Percentiles rank a stretch among this genome's conserved stretches.
Evolutionary conservation across 2,329 filamentous ascomycete genomes (phyloP).

Genomic region (Cytospora piceae): DNA sequence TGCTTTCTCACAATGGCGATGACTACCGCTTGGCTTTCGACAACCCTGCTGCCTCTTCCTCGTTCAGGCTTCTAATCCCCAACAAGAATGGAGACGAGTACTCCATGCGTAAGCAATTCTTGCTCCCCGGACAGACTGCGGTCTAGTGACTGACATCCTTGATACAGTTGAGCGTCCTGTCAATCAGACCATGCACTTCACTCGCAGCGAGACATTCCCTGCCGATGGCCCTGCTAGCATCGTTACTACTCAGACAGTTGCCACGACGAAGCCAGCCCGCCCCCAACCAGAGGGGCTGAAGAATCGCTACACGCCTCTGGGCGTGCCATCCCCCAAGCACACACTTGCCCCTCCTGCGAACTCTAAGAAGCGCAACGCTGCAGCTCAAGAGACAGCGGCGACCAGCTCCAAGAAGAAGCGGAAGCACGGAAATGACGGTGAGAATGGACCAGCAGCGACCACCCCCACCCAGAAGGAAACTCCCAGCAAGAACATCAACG

Average conservation of each 20-base stretch:
- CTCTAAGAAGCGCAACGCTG: slow-evolving; percentile 14
- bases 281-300: slow-evolving; percentile 70
- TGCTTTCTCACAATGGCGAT: slow-evolving; percentile 66
- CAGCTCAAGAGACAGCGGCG: slow-evolving; percentile 31
- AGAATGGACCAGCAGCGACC: slow-evolving; percentile 28
- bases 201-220: slow-evolving; percentile 41
- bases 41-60: slow-evolving; percentile 51
- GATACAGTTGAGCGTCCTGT: slow-evolving; percentile 50
- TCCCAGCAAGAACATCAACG: slow-evolving; percentile 28
- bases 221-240: slow-evolving; percentile 33
- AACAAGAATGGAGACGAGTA: slow-evolving; percentile 50
- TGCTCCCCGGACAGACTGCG: slow-evolving; percentile 26
- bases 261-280: slow-evolving; percentile 55
- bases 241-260: slow-evolving; percentile 44
- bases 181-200: slow-evolving; percentile 66
- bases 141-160: slow-evolving; percentile 34
- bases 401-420: slow-evolving; percentile 42
- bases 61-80: slow-evolving; percentile 65
- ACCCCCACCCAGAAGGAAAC: slow-evolving; percentile 27
- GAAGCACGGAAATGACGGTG: slow-evolving; percentile 42
- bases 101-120: not conserved
- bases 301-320: slow-evolving; percentile 70
- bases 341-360: slow-evolving; percentile 23
- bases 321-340: slow-evolving; percentile 45
- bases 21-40: slow-evolving; percentile 65